Base-by-base conservation (phyloP, 2,329 filamentous ascomycete genomes). In the Hirsutella thompsonii region DNA sequence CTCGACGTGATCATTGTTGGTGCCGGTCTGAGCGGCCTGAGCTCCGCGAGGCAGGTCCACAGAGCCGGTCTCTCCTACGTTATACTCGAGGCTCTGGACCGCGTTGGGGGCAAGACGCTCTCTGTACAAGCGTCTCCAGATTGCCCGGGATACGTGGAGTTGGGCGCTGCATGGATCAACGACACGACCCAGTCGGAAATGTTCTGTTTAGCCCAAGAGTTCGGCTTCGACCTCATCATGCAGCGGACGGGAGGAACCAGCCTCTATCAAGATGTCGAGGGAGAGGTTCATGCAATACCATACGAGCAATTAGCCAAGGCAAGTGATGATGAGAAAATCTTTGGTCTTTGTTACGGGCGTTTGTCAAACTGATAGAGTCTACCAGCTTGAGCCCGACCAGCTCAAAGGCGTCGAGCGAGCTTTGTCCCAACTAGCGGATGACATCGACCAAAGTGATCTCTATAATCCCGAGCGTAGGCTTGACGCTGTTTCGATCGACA, bases 141-240 rank as follows among this genome's bases (percentile, higher is more conserved):
- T 28, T 60, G 51, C 21, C 54, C 52, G 3, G 66, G 64, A 0
- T 44, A 56, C 0, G 59, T 67, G 6, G 75, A 79, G 19, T 49
- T 76, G 0, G 74, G 74, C 3, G 75, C 72, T 0, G 72, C 70
- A 0, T 79, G 74, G 75, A 68, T 78, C 46, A 79, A 79, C 46
- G 68, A 76, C 40, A 66, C 58, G 1, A 73, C 35, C 13, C 35
- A 36, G 35, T 36, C 35, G 35, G 35, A 36, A 20, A 36, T 36
- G 8, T 36, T 20, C 19, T 8, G 18, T 9, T 10, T 36, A 8
- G 35, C 35, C 14, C 20, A n/a, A 14, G 35, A 36, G 20, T 36
- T 36, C 21, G 35, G 35, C 16, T 36, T 36, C 35, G 35, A 36
- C 10, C 20, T 36, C 18, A 20, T 36, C 20, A 10, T 13, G 19